phyloP scores from a whole-genome alignment of 2,329 filamentous ascomycete genomes.

The Cytospora leucostoma region DNA sequence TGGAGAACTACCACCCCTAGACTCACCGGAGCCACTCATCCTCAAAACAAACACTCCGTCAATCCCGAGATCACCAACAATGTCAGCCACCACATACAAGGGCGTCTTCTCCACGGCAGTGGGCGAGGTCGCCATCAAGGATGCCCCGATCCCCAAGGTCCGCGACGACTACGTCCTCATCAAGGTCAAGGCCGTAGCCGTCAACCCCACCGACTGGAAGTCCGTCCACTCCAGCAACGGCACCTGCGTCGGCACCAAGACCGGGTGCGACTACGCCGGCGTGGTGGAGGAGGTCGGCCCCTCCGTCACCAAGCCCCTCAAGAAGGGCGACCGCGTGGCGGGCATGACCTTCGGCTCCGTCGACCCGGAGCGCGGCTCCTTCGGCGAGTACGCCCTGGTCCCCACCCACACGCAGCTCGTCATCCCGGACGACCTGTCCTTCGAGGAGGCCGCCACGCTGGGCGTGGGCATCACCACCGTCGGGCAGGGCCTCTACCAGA shows the following conservation, averaged over 20 bases:
- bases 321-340: slow-evolving; percentile 49
- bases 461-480: slow-evolving; percentile 46
- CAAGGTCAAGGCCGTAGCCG: slow-evolving; percentile 17
- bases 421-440: slow-evolving; percentile 47
- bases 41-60: not conserved
- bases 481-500: slow-evolving; percentile 51
- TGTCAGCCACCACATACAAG: slow-evolving; percentile 13
- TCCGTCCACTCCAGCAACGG: not conserved
- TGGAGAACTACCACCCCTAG: not conserved
- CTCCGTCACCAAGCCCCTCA: slow-evolving; percentile 44
- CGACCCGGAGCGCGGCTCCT: slow-evolving; percentile 46
- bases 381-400: slow-evolving; percentile 42
- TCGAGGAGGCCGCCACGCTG: slow-evolving; percentile 48
- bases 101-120: slow-evolving; percentile 10
- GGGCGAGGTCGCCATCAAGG: slow-evolving; percentile 12
- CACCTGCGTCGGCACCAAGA: not conserved
- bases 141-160: slow-evolving; percentile 10
- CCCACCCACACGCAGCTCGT: slow-evolving; percentile 46
- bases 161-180: slow-evolving; percentile 23
- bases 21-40: not conserved
- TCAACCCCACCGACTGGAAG: slow-evolving; percentile 26
- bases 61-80: not conserved
- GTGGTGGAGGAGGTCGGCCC: slow-evolving; percentile 48
- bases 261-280: slow-evolving; percentile 48
- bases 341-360: slow-evolving; percentile 20